phyloP scores from a whole-genome alignment of 225 moss, liverwort and hornwort species.

The Bryum argenteum region DNA sequence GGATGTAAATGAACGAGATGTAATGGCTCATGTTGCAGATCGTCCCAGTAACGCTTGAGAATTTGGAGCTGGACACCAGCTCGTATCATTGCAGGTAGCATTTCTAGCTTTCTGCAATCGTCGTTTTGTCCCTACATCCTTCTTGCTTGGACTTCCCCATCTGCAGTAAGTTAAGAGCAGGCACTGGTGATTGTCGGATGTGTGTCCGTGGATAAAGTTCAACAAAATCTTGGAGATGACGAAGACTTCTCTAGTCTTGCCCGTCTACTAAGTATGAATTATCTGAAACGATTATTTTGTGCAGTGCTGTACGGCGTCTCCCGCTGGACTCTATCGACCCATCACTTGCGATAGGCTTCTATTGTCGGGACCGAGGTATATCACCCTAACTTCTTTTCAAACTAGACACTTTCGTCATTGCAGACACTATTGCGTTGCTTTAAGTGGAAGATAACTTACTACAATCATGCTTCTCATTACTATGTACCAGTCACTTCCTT shows the following conservation, averaged over 20 bases:
- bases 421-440: background rate
- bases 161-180: conserved; percentile 9
- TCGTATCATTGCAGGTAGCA: conserved; percentile 96
- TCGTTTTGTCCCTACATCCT: background rate
- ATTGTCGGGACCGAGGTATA: conserved; percentile 80
- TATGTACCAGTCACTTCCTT: background rate
- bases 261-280: background rate
- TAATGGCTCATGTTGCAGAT: conserved; percentile 51
- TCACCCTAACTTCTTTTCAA: conserved; percentile 13
- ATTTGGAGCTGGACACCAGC: conserved; percentile 75
- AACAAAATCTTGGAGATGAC: background rate
- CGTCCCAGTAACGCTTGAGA: conserved; percentile 64
- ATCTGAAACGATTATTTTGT: conserved; percentile 4
- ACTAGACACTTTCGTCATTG: background rate
- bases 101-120: conserved; percentile 8
- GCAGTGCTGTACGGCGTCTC: conserved; percentile 87
- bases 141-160: background rate
- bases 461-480: background rate
- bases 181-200: conserved; percentile 3
- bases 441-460: background rate
- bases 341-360: conserved; percentile 95
- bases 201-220: background rate
- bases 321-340: conserved; percentile 92
- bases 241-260: conserved; percentile 8
- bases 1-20: background rate